phyloP scores from a whole-genome alignment of 2,329 filamentous ascomycete species.

The Phialemonium atrogriseum region DNA sequence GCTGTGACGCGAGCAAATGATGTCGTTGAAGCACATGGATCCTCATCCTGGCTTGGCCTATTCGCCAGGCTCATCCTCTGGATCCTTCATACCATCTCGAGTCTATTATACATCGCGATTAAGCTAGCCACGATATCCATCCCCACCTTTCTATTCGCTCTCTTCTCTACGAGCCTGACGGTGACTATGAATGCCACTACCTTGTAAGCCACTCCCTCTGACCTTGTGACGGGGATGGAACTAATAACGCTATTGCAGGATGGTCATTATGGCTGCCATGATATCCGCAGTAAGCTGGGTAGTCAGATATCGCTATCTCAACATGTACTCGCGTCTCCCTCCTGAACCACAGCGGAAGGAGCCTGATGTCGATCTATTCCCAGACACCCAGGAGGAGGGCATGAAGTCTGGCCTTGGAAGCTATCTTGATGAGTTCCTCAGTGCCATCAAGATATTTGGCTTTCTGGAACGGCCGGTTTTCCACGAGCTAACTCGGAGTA shows the following conservation, averaged over 20 bases:
- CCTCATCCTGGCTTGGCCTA: constrained; percentile 49
- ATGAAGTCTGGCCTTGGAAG: constrained; percentile 88
- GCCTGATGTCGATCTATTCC: constrained; percentile 89
- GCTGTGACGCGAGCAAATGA: constrained; percentile 28
- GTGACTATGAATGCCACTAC: constrained; percentile 99
- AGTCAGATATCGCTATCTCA: constrained; percentile 88
- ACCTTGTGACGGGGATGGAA: not conserved
- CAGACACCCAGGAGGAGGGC: constrained; percentile 83
- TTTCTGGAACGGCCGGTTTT: constrained; percentile 95
- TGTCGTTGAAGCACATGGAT: constrained; percentile 27
- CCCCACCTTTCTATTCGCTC: constrained; percentile 79
- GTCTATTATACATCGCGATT: constrained; percentile 67
- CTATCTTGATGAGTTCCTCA: constrained; percentile 95
- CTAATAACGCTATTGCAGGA: constrained; percentile 31
- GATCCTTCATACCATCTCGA: constrained; percentile 47
- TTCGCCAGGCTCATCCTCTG: constrained; percentile 47
- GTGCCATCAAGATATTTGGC: constrained; percentile 97
- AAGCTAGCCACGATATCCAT: constrained; percentile 82
- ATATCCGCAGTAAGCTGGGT: constrained; percentile 89
- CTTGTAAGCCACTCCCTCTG: constrained; percentile 48
- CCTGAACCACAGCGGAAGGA: constrained; percentile 94
- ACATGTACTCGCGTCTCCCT: constrained; percentile 91
- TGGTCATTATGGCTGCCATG: constrained; percentile 68
- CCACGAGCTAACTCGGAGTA: constrained; percentile 91
- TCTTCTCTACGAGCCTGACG: constrained; percentile 88